Conservation (phyloP, 306 rosid genomes). For the Cucurbita pepo region DNA sequence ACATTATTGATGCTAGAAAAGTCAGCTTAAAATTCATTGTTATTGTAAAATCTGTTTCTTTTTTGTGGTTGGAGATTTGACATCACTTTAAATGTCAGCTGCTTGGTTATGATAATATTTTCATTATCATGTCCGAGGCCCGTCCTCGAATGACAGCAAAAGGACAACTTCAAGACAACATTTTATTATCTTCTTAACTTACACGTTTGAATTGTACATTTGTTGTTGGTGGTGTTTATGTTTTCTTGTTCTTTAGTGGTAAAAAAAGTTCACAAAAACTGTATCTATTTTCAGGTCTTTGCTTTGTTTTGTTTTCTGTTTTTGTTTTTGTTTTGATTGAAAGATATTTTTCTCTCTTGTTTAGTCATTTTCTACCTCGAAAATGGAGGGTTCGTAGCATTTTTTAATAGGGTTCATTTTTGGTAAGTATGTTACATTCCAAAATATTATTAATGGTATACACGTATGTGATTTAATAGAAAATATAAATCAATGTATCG, state of each 20-base stretch:
- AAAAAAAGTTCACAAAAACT: neutral
- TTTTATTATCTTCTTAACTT: neutral
- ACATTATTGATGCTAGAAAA: neutral
- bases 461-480: neutral
- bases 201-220: neutral
- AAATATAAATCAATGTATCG: neutral
- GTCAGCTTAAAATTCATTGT: neutral
- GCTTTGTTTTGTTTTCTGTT: neutral
- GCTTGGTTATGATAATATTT: neutral
- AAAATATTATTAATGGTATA: too few relatives aligned
- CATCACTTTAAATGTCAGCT: neutral
- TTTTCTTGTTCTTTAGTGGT: neutral
- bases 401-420: neutral
- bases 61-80: neutral
- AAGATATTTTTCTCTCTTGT: neutral
- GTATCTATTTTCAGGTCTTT: neutral
- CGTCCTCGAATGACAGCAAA: neutral
- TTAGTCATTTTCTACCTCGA: neutral
- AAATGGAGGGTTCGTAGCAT: neutral
- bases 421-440: neutral
- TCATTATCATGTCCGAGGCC: neutral
- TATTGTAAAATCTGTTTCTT: neutral
- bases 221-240: neutral
- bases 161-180: neutral
- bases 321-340: neutral